Evolutionary conservation across 306 rosid genomes (phyloP).

Genomic region (Trifolium pratense): DNA sequence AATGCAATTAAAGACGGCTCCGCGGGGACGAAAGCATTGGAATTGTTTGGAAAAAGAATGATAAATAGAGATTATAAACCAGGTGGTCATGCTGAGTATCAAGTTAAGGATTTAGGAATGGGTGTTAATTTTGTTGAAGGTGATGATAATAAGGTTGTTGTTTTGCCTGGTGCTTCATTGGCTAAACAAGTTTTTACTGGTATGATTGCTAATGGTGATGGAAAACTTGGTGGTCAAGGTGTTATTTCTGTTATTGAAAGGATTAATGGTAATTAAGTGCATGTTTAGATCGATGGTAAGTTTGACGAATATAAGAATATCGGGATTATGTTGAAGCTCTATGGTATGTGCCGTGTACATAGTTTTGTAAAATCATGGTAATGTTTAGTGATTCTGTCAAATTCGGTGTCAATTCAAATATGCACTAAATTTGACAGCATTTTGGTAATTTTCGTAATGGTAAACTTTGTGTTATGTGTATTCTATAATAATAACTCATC

Average conservation of each 20-base stretch:
- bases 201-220: slow-evolving; percentile 85
- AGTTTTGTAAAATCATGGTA: too few species aligned
- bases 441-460: too few species aligned
- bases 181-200: slow-evolving; percentile 66
- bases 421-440: neutral
- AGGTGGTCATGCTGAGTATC: slow-evolving; percentile 74
- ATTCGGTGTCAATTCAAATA: too few species aligned
- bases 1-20: slow-evolving; percentile 68
- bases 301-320: too few species aligned
- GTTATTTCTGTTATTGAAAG: slow-evolving; percentile 71
- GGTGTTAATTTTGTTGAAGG: slow-evolving; percentile 67
- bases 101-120: slow-evolving; percentile 92
- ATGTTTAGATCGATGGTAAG: too few species aligned
- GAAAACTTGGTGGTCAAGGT: slow-evolving; percentile 75
- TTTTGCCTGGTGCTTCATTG: slow-evolving; percentile 79
- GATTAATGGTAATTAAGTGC: slow-evolving; percentile 54
- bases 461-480: neutral
- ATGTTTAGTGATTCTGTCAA: too few species aligned
- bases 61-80: slow-evolving; percentile 62
- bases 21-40: slow-evolving; percentile 71
- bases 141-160: slow-evolving; percentile 50
- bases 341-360: too few species aligned
- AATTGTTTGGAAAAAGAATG: slow-evolving; percentile 75
- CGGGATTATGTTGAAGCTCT: too few species aligned
- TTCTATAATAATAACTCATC: neutral